Evolutionary conservation across 768 basidiomycete genomes (phyloP).

Genomic region (Russula dissimulans): DNA sequence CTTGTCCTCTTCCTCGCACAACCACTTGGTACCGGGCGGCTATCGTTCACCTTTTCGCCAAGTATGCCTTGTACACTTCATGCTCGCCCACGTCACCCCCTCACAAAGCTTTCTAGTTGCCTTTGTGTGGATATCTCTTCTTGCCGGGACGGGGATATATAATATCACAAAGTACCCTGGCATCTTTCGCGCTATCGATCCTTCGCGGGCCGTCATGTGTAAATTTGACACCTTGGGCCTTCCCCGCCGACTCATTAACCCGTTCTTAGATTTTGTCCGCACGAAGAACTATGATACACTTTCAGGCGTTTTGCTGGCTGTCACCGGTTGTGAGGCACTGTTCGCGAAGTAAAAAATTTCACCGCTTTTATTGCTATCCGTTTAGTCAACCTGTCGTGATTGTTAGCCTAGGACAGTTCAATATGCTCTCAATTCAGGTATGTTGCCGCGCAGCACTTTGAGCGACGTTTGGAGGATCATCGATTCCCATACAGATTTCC

Average conservation of each 20-base stretch:
- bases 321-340: conserved; percentile 65
- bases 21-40: conserved; percentile 46
- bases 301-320: conserved; percentile 50
- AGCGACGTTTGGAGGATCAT: background rate
- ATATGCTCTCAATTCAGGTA: conserved; percentile 47
- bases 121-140: conserved; percentile 45
- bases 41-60: conserved; percentile 47
- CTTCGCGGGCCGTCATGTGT: conserved; percentile 56
- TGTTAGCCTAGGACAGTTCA: conserved; percentile 57
- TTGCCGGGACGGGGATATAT: conserved; percentile 45
- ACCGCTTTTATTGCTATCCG: background rate
- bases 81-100: background rate
- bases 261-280: conserved; percentile 47
- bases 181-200: conserved; percentile 59
- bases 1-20: conserved; percentile 50
- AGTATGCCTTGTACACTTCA: conserved; percentile 26
- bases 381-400: background rate
- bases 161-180: conserved; percentile 48
- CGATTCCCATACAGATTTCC: conserved; percentile 31
- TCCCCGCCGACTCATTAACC: background rate
- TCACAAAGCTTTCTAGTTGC: conserved; percentile 32
- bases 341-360: conserved; percentile 45
- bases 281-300: conserved; percentile 53
- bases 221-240: background rate
- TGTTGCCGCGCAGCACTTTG: conserved; percentile 1